These are phyloP conservation scores for Sporothrix phasma DNA, from an alignment of 2,329 filamentous ascomycete species.

Conservation along the genomic window DNA sequence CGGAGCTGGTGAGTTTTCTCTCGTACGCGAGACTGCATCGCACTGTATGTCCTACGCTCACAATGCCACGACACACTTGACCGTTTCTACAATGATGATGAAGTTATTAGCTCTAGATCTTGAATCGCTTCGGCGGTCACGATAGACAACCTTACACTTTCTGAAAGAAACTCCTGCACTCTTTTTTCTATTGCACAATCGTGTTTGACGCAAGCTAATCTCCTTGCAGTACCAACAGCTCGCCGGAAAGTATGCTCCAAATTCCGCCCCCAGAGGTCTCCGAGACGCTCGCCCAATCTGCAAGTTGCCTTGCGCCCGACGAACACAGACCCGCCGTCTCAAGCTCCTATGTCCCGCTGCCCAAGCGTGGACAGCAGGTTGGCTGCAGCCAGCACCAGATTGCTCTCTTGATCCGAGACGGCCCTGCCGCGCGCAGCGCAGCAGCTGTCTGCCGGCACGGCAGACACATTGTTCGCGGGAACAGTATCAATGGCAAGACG, in stretches of 20 bases:
- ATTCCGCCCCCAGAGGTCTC: conserved; percentile 56
- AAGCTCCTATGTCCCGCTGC: conserved; percentile 44
- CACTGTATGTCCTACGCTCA: too few species aligned
- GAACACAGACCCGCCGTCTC: conserved; percentile 37
- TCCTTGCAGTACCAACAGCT: conserved; percentile 48
- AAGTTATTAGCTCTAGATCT: conserved; percentile 73
- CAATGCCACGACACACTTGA: too few species aligned
- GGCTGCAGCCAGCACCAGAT: conserved; percentile 45
- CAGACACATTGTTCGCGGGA: background rate
- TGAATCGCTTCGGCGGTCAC: conserved; percentile 53
- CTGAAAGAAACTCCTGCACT: conserved; percentile 27
- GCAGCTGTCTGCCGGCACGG: conserved; percentile 32
- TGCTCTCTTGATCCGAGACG: conserved; percentile 54
- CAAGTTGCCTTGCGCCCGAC: conserved; percentile 53
- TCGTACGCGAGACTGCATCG: too few species aligned
- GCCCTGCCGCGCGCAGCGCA: conserved; percentile 49
- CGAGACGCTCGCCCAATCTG: conserved; percentile 55
- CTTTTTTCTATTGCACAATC: conserved; percentile 15
- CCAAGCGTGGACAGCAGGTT: conserved; percentile 35
- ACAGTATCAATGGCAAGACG: background rate
- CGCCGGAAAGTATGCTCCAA: conserved; percentile 58
- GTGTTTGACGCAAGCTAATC: conserved; percentile 16
- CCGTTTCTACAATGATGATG: conserved; percentile 33
- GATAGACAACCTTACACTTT: conserved; percentile 48
- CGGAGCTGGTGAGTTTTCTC: conserved; percentile 46